A percentile compares a stretch with the other conserved stretches of the same genome.
These are phyloP conservation scores for Pyrrhoderma lamaoense DNA, from an alignment of 1,284 basidiomycete genomes.

Conservation along the genomic window DNA sequence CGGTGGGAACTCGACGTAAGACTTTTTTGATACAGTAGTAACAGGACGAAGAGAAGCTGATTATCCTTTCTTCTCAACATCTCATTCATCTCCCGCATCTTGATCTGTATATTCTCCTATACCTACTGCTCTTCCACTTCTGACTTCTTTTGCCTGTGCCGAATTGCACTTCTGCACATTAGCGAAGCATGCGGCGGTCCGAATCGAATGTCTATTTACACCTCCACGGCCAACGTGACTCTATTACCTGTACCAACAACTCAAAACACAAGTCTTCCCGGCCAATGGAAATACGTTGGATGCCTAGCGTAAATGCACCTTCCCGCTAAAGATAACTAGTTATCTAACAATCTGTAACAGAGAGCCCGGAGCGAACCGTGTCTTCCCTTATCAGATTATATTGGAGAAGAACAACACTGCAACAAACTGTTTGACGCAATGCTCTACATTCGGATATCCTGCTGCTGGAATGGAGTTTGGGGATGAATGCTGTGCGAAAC, in stretches of 20 bases:
- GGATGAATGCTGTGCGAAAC: conserved; percentile 18
- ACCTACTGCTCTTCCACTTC: neutral
- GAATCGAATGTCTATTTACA: conserved; percentile 64
- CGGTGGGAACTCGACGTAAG: conserved; percentile 54
- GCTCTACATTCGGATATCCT: conserved; percentile 56
- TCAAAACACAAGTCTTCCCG: conserved; percentile 49
- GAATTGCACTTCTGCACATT: neutral
- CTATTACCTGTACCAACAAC: conserved; percentile 51
- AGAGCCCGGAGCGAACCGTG: conserved; percentile 32
- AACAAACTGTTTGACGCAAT: conserved; percentile 53
- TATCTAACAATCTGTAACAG: conserved; percentile 19
- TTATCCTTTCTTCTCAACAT: neutral
- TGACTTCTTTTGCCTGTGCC: neutral
- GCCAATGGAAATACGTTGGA: conserved; percentile 55
- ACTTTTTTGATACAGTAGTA: conserved; percentile 11
- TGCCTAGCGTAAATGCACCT: conserved; percentile 48
- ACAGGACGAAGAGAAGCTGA: conserved; percentile 2
- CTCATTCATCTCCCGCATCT: neutral
- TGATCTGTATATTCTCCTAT: neutral
- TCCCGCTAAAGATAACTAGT: neutral
- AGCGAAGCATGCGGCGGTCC: conserved; percentile 67
- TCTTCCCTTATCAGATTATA: conserved; percentile 55
- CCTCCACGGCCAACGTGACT: conserved; percentile 41
- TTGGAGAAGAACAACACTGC: conserved; percentile 55
- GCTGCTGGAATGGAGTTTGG: conserved; percentile 55